Conservation (phyloP, 345 rosid genomes). For the Brassica carinata region DNA sequence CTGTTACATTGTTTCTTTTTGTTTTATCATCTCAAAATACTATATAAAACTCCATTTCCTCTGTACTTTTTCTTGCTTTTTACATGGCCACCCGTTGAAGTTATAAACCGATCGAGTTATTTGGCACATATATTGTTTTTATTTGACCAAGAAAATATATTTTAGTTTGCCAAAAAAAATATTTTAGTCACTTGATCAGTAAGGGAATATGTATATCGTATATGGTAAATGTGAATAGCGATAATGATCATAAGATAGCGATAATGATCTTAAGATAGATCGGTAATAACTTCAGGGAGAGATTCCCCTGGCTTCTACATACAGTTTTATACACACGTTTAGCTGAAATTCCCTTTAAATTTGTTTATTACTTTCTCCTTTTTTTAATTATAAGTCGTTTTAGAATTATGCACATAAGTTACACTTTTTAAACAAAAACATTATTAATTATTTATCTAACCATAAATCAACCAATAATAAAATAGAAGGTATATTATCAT, state of each 20-base stretch:
- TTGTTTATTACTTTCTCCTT: no score
- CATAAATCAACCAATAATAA: no score
- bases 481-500: no score
- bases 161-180: no score
- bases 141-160: background rate
- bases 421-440: no score
- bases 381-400: no score
- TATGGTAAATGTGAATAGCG: background rate
- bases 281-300: background rate
- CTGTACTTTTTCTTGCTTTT: slow-evolving; percentile 4
- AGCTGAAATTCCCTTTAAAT: background rate
- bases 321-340: no score
- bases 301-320: background rate
- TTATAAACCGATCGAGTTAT: background rate
- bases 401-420: no score
- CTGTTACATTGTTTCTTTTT: slow-evolving; percentile 9
- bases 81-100: slow-evolving; percentile 4
- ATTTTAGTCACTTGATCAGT: background rate
- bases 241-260: background rate
- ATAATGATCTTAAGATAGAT: background rate
- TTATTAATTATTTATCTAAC: no score
- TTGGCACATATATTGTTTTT: background rate
- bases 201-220: background rate
- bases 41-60: background rate
- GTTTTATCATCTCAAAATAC: background rate